A percentile compares a stretch with the other conserved stretches of the same genome.
Conservation (phyloP, 2,329 filamentous ascomycete species). For the Fusarium fujikuroi region DNA sequence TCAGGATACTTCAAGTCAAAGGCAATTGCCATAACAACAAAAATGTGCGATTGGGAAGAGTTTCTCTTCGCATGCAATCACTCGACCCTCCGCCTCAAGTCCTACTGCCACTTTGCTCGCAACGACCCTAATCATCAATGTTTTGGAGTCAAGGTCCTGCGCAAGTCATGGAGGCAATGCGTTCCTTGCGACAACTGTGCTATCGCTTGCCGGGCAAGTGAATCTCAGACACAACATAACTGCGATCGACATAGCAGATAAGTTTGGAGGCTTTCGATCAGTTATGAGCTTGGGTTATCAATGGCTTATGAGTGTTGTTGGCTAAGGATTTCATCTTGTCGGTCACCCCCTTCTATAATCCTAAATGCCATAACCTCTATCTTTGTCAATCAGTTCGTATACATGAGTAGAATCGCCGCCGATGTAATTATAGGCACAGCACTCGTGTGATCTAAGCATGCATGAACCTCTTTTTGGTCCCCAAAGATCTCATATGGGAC, state of each 20-base stretch:
- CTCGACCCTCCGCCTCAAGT: conserved; percentile 67
- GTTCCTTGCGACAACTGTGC: conserved; percentile 63
- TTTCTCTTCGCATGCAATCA: conserved; percentile 75
- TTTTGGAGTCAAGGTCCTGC: conserved; percentile 72
- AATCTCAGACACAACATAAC: conserved; percentile 10
- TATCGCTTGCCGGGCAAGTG: conserved; percentile 12
- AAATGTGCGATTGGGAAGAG: conserved; percentile 78
- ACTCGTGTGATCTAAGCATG: conserved; percentile 5
- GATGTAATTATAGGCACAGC: background rate
- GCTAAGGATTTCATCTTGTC: background rate
- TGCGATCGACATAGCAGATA: background rate
- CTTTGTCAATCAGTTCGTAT: background rate
- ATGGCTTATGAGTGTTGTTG: background rate
- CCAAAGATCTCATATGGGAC: conserved; percentile 20
- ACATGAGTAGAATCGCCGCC: conserved; percentile 15
- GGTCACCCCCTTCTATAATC: background rate
- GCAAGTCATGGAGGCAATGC: conserved; percentile 67
- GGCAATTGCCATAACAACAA: conserved; percentile 18
- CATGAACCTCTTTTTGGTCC: conserved; percentile 7
- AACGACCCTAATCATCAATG: conserved; percentile 78
- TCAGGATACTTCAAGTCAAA: background rate
- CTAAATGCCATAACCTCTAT: background rate
- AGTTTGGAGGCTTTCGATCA: background rate
- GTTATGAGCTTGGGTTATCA: background rate
- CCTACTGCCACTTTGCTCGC: conserved; percentile 79